Percentiles rank a stretch among this genome's conserved stretches.
Conservation (phyloP, 2,329 filamentous ascomycete genomes). For the Paraphaeosphaeria sporulosa region DNA sequence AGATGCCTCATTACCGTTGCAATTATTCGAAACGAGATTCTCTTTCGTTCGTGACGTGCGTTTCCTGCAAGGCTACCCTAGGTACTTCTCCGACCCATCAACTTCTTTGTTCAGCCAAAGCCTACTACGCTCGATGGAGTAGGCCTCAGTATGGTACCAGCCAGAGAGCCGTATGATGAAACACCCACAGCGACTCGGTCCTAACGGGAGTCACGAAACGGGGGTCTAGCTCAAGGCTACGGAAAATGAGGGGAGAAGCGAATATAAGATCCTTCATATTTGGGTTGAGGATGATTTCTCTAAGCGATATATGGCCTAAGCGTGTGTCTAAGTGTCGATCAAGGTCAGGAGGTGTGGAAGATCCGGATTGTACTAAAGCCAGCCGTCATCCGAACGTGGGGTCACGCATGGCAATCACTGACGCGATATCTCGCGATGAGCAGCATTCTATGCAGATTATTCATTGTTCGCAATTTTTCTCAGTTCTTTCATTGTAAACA, state of each 20-base stretch:
- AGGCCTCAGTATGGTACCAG: not conserved
- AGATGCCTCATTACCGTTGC: not conserved
- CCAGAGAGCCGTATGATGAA: slow-evolving; percentile 5
- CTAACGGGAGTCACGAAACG: not conserved
- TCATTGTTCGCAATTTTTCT: not conserved
- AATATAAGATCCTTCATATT: not conserved
- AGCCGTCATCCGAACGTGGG: not conserved
- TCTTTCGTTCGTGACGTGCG: not conserved
- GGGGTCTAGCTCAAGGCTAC: slow-evolving; percentile 11
- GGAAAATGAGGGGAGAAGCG: slow-evolving; percentile 24
- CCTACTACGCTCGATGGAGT: not conserved
- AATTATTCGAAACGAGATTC: not conserved
- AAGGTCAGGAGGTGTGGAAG: not conserved
- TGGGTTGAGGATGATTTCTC: not conserved
- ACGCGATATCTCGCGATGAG: not conserved
- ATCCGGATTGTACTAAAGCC: not conserved
- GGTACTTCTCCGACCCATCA: not conserved
- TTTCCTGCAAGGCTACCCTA: not conserved
- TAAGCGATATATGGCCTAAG: not conserved
- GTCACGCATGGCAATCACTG: not conserved
- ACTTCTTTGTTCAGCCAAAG: not conserved
- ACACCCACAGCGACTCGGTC: not conserved
- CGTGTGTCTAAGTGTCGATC: not conserved
- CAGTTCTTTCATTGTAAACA: too few species aligned
- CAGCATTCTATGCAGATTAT: not conserved